Base-by-base conservation (phyloP, 768 basidiomycete genomes). In the Multifurca ochricompacta region DNA sequence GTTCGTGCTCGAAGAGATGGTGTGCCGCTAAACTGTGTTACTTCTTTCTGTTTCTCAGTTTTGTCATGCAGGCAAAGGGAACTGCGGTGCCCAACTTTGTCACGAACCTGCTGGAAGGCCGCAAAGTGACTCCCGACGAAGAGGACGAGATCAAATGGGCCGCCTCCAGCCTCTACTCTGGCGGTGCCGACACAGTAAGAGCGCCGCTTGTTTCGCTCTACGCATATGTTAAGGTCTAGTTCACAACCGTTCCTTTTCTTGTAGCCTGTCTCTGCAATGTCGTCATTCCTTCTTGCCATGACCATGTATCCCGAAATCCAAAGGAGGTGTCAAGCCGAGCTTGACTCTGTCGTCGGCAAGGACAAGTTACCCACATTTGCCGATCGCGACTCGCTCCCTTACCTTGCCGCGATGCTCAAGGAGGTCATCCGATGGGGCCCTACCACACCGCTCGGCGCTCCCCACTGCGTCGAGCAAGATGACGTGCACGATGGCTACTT, bases 401-500 rank as follows among this genome's bases (percentile, higher is more conserved):
- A 61, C 41, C 49, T 63, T 21, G 11, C 36, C 6, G 51, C 63
- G 18, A 48, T 58, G 47, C 28, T 62, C 14, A 60, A 56, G 48
- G 65, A 66, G 56, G 49, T 61, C 27, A 48, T 66, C 41, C 60
- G 65, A 10, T 64, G 61, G 62, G 60, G 62, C 25, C 62, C 64
- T 1, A 57, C 55, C 10, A 59, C 60, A 18, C 60, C 60, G 2
- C 60, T 61, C 42, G 60, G 60, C 8, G 62, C 74, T 4, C 68
- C 73, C 0, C 74, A 75, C 53, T 63, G 66, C 25, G 57, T 65
- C 14, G 66, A 60, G 31, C 61, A 63, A 25, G 73, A 75, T 47
- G 72, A 74, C 42, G 63, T 64, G 0, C 72, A 75, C 52, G 52
- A 70, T 1, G 69, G 67, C 1, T 69, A 68, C 61, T 63, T 67